phyloP scores from a whole-genome alignment of 2,329 filamentous ascomycete genomes.

The Fulvia fulva region DNA sequence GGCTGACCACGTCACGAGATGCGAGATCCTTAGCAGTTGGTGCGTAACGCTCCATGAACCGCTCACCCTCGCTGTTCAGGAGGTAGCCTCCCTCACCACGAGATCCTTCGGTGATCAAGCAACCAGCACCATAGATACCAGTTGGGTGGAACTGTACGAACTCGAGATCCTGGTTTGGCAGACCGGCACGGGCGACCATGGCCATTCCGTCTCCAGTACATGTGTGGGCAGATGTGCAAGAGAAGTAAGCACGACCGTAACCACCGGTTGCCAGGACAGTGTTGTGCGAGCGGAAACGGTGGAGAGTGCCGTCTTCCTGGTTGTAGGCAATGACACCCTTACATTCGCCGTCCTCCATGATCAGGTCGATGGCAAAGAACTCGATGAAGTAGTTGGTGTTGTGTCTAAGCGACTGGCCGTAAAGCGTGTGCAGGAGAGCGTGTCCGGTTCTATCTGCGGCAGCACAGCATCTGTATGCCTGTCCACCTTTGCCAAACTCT shows the following conservation, averaged over 20 bases:
- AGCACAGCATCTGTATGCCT: slow-evolving; percentile 95
- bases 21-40: slow-evolving; percentile 97
- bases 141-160: slow-evolving; percentile 99
- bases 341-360: slow-evolving; percentile 97
- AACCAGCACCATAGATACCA: slow-evolving; percentile 97
- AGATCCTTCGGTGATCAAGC: slow-evolving; percentile 95
- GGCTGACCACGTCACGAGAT: slow-evolving; percentile 90
- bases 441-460: slow-evolving; percentile 96
- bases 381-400: slow-evolving; percentile 99
- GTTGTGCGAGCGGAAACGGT: slow-evolving; percentile 94
- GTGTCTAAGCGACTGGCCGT: slow-evolving; percentile 92
- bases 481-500: slow-evolving; percentile 91
- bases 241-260: slow-evolving; percentile 97
- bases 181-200: slow-evolving; percentile 95
- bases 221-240: slow-evolving; percentile 95
- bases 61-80: slow-evolving; percentile 94
- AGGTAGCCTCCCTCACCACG: slow-evolving; percentile 98
- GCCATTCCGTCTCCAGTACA: slow-evolving; percentile 99
- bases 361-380: slow-evolving; percentile 93
- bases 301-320: slow-evolving; percentile 96
- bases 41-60: slow-evolving; percentile 98
- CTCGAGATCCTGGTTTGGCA: slow-evolving; percentile 98
- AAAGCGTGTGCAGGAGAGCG: slow-evolving; percentile 95
- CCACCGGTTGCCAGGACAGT: slow-evolving; percentile 95
- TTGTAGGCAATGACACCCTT: slow-evolving; percentile 96